Evolutionary conservation across 495 filamentous ascomycete genomes (phyloP), one percentile per base, ranked within the genome.

Genomic region (Gamarada debralockiae): DNA sequence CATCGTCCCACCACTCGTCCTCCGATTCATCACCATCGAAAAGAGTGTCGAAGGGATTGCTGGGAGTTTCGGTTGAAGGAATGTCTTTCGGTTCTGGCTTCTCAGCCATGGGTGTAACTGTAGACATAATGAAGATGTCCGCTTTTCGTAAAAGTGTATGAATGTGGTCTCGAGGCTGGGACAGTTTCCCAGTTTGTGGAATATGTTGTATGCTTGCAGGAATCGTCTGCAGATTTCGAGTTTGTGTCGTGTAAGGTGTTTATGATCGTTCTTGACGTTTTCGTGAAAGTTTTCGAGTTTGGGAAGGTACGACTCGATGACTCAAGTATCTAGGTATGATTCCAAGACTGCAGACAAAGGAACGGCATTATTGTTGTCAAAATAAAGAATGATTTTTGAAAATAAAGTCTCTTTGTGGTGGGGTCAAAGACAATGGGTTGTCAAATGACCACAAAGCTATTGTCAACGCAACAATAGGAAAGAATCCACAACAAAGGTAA

Each of bases 1-100:
- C 59, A 4, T 64, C 61, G 20, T 59, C 51, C 53, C 62, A 62
- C 62, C 62, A 61, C 39, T 62, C 62, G 51, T 62, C 52, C 10
- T 54, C 62, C 8, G 29, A 42, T 17, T 58, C 55, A 3, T 57
- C 55, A 4, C 22, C 46, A 52, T 61, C 58, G 29, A 53, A 59
- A 22, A 45, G 20, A 17, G 56, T 48, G 23, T 54, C 50, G 25
- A 52, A 59, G n/a, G 51, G 46, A 50, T 57, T 55, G 36, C 25
- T 50, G n/a, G 34, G 24, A 29, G 3, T 18, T n/a, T 43, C 31
- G 15, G 34, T 37, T 22, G 44, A 41, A 41, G 31, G 23, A 13
- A 14, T 21, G 44, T 20, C 15, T 37, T 44, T 29, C 3, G 45
- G 9, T 24, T 23, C 31, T 40, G 48, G 39, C 38, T 51, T 53